Conservation (phyloP, 768 basidiomycete genomes). For the Imleria badia region DNA sequence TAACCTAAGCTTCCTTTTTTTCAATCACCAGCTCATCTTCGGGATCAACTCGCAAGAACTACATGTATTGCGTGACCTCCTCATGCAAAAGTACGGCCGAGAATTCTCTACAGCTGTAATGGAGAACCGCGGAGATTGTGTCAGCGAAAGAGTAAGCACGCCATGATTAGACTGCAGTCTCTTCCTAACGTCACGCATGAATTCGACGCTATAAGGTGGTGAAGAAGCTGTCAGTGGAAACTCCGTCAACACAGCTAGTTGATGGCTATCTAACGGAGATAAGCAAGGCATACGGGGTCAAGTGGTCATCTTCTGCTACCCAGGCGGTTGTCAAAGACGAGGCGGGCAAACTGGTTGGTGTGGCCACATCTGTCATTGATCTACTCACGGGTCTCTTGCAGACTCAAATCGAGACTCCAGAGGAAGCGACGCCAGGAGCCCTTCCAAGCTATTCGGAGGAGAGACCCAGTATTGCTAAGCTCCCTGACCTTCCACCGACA, state of each 20-base stretch:
- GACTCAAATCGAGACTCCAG: conserved; percentile 1
- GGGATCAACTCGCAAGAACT: conserved; percentile 56
- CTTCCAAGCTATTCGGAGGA: conserved; percentile 32
- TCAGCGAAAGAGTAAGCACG: conserved; percentile 73
- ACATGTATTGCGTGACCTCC: conserved; percentile 85
- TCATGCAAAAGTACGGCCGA: conserved; percentile 95
- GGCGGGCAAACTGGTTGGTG: conserved; percentile 41
- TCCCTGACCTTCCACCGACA: conserved; percentile 51
- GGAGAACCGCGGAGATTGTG: conserved; percentile 79
- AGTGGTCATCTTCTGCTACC: conserved; percentile 51
- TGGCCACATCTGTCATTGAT: background rate
- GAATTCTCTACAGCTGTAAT: conserved; percentile 85
- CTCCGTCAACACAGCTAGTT: conserved; percentile 73
- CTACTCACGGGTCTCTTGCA: conserved; percentile 9
- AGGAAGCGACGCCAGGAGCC: conserved; percentile 12
- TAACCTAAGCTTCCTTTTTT: conserved; percentile 20
- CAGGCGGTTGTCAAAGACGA: conserved; percentile 31
- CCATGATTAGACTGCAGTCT: background rate
- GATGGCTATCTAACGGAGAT: conserved; percentile 90
- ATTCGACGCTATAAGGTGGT: conserved; percentile 51
- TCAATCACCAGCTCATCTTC: conserved; percentile 1
- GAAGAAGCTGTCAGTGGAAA: conserved; percentile 67
- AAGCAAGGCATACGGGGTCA: conserved; percentile 79
- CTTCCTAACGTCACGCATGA: conserved; percentile 1
- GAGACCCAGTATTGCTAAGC: conserved; percentile 31